Evolutionary conservation across 2,329 filamentous ascomycete species (phyloP), one percentile per base, ranked within the genome.

Genomic region (Hirsutella rhossiliensis): DNA sequence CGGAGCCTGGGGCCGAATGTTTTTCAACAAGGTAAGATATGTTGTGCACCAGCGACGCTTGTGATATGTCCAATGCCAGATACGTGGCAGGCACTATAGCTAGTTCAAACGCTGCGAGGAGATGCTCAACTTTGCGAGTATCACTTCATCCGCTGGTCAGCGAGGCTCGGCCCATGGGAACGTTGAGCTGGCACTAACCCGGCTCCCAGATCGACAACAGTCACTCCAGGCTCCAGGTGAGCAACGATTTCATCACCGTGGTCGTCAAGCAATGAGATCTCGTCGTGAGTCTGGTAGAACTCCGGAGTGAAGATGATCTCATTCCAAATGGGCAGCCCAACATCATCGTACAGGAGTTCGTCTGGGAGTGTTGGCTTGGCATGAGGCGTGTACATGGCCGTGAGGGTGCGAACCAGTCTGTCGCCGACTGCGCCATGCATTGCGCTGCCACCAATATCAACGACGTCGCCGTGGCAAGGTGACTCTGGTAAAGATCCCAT

Each of bases 241-340:
- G 43, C 43, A n/a, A 59, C 60, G 44, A 67, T 57, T 2, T 63
- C 57, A n/a, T 48, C 42, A 7, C 62, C 63, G 48, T 66, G 53
- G 41, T 50, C 44, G 31, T 63, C 51, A 30, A 67, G 61, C 2
- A 67, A 48, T 8, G 48, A 52, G 18, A 62, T 63, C 52, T 67
- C 65, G 31, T 67, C 64, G 28, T 61, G 57, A 3, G 64, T 65
- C 46, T 67, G 65, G 45, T 67, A 67, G 46, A 65, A 66, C 36
- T 65, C 57, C 2, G 55, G 50, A 1, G 55, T 63, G 47, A 57
- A 63, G 43, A 67, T 67, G 45, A 67, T 66, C 11, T 64, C 45
- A 39, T 64, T 64, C 65, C 65, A 67, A 47, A 66, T 63, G 6
- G 52, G 50, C 40, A 66, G 52, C 2, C 65, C 65, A 5, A 52